Base-by-base conservation (phyloP, 75 land plant genomes). In the Pinus albicaulis region DNA sequence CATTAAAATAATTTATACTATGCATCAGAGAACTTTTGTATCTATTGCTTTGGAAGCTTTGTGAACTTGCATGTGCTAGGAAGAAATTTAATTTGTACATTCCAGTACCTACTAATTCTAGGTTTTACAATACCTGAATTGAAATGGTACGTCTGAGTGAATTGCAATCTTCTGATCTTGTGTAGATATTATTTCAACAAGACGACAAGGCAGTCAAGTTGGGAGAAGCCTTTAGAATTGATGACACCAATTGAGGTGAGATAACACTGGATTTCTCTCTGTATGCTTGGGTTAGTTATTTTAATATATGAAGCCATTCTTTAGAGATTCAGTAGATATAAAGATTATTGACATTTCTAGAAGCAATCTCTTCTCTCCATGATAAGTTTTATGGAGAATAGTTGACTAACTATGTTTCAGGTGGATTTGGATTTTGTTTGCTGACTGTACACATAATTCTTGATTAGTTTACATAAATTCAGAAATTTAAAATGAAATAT, bases 161-260 rank as follows among this genome's bases (percentile, higher is more conserved):
- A 59, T 19, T 59, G 26, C 6, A 15, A 13, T 31, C 24, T 52
- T 74, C 38, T 55, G 13, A 74, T 12, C 16, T 19, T 76, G 7
- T 74, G 38, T 75, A 96, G 99, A 79, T 98, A 95, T 61, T 98
- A 98, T 82, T 92, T 92, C 74, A 98, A 95, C 75, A 92, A 88
- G 74, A 89, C 80, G 82, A 89, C 95, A 24, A 89, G 86, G 80
- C 90, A 88, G 34, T 98, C 99, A 57, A 88, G 89, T 71, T 98
- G 99, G 99, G 99, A 95, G 62, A 98, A 98, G 76, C 99, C 99
- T 19, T 44, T 81, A 55, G 99, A 98, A 76, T 73, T 98, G 65
- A 95, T 98, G 99, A 91, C 98, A 41, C 88, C 93, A 57, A 83
- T 85, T 63, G 99, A 98, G 95, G 99, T 98, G 77, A 88, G 90